These are phyloP conservation scores for Hymenoscyphus infarciens DNA, from an alignment of 2,329 filamentous ascomycete genomes.

Conservation along the genomic window DNA sequence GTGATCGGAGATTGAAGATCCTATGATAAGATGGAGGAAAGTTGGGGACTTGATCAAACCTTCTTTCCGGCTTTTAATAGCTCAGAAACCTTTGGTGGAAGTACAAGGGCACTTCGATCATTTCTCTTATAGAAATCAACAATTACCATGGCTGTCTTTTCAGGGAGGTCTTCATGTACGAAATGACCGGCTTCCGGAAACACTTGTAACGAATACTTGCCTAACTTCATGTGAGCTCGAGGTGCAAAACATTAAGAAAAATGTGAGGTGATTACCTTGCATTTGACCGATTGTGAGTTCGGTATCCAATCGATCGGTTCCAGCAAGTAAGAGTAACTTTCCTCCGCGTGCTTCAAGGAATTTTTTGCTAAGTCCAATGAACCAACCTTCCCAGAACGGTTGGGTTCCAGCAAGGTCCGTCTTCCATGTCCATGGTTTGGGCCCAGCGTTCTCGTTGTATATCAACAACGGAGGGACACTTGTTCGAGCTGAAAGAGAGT, in stretches of 20 bases:
- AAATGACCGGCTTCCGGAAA: constrained; percentile 96
- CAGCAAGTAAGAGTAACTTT: constrained; percentile 80
- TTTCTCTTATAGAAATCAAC: constrained; percentile 92
- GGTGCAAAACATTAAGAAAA: not conserved
- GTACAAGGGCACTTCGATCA: constrained; percentile 75
- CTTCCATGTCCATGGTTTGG: constrained; percentile 67
- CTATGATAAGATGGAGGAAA: not conserved
- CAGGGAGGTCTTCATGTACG: constrained; percentile 89
- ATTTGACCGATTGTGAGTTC: constrained; percentile 95
- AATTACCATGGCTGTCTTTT: constrained; percentile 79
- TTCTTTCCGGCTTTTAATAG: constrained; percentile 60
- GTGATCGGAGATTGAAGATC: not conserved
- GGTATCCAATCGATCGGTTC: constrained; percentile 85
- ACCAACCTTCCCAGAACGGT: constrained; percentile 94
- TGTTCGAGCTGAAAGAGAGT: constrained; percentile 75
- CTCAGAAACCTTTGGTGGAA: constrained; percentile 89
- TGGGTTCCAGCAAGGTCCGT: constrained; percentile 82
- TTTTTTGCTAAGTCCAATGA: constrained; percentile 79
- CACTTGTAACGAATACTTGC: constrained; percentile 93
- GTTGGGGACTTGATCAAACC: constrained; percentile 43
- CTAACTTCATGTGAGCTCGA: constrained; percentile 39
- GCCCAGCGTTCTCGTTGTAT: constrained; percentile 38
- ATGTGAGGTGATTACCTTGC: constrained; percentile 61
- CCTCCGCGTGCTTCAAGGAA: constrained; percentile 79
- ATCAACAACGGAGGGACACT: constrained; percentile 79